Evolutionary conservation across 768 basidiomycete genomes (phyloP).

Genomic region (Ramaria sp.): DNA sequence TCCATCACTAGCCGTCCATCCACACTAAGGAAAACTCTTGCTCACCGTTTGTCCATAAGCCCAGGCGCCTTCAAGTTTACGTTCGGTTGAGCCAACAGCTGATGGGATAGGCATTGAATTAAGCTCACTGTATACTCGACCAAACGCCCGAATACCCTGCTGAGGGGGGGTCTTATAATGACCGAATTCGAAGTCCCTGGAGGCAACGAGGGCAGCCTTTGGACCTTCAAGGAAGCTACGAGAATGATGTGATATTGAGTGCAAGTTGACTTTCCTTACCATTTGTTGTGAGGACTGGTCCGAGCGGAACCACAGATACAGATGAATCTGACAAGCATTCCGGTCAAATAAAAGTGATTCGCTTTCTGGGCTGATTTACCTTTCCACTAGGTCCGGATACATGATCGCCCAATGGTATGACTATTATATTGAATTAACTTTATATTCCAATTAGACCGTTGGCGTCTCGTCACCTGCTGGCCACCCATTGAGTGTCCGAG

Average conservation of each 20-base stretch:
- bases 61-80: conserved; percentile 28
- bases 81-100: background rate
- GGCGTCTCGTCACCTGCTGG: conserved; percentile 26
- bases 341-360: no score
- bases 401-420: conserved; percentile 48
- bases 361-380: conserved; percentile 16
- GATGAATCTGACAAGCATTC: conserved; percentile 30
- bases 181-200: conserved; percentile 44
- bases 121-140: conserved; percentile 33
- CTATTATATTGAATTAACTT: conserved; percentile 17
- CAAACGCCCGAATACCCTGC: conserved; percentile 44
- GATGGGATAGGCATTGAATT: background rate
- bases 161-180: conserved; percentile 40
- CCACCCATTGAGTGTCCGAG: conserved; percentile 55
- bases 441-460: background rate
- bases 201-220: conserved; percentile 41
- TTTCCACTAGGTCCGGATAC: conserved; percentile 44
- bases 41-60: conserved; percentile 45
- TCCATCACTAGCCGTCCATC: background rate
- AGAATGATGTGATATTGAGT: background rate
- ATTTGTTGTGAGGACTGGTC: conserved; percentile 45
- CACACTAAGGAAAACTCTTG: background rate
- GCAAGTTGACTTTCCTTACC: conserved; percentile 21
- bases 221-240: conserved; percentile 49
- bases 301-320: conserved; percentile 43